Evolutionary conservation across 2,329 filamentous ascomycete genomes (phyloP), one percentile per base, ranked within the genome.

Genomic region (Rhinocladiella mackenziei): DNA sequence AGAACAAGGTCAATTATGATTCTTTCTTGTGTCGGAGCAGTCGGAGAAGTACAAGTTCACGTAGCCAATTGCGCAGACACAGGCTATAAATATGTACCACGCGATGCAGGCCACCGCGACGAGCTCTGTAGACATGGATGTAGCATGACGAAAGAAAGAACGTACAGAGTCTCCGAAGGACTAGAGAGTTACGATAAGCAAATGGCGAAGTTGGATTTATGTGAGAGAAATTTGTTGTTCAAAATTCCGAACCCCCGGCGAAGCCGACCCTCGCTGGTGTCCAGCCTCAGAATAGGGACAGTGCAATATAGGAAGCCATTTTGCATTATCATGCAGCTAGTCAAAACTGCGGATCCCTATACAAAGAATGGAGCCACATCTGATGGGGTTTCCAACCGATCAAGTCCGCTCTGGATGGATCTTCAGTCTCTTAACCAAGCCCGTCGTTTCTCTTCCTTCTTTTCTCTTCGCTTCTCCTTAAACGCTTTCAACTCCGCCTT

Each of bases 371-470:
- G n/a, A n/a, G n/a, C n/a, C n/a, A n/a, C n/a, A n/a, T n/a, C n/a
- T n/a, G n/a, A n/a, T n/a, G n/a, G n/a, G n/a, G n/a, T n/a, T n/a
- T n/a, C n/a, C n/a, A n/a, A n/a, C n/a, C n/a, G n/a, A n/a, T n/a
- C n/a, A n/a, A n/a, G n/a, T n/a, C n/a, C n/a, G n/a, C n/a, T n/a
- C n/a, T n/a, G n/a, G n/a, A n/a, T n/a, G 6, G 13, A 5, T 29
- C 9, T 31, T 82, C 69, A 96, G 67, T 95, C 89, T 58, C 82
- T 75, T 59, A 97, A 67, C 88, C 92, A 98, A 7, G 89, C 91
- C 54, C 89, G 75, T 50, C 89, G 77, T 70, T 95, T 97, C 72
- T 96, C 89, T 64, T 96, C 89, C 68, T 97, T 97, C 70, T 81
- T 88, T 32, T 86, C 86, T 50, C 81, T 78, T 51, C 89, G 76